Base-by-base conservation (phyloP, 2,329 filamentous ascomycete genomes). In the Botrytis paeoniae region DNA sequence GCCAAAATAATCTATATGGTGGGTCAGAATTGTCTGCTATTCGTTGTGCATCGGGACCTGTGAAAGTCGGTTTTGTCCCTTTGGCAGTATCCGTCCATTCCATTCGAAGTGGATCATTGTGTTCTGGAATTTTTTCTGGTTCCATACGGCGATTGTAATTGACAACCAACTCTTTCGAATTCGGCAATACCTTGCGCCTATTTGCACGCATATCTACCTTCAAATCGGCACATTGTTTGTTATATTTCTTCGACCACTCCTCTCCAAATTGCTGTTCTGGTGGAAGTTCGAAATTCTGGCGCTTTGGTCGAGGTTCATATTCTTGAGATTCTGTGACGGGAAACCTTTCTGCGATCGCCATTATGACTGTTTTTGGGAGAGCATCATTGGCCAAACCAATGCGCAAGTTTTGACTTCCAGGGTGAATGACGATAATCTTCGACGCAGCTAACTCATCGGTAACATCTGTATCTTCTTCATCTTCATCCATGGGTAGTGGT, bases 341-440 rank as follows among this genome's bases (percentile, higher is more conserved):
- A 78, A 92, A 92, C 80, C 91, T 93, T 48, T 92, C 91, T 35
- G 95, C 96, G 75, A 98, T 91, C 1, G 93, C 91, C 92, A 97
- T 98, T 8, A 96, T 95, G 59, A 98, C 89, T 1, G 94, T 97
- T 83, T 96, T 97, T 10, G 96, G 96, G 8, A 99, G 85, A 9
- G 95, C 95, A 83, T 99, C 96, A 79, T 93, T 97, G n/a, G 95
- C 95, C 74, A 98, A 90, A 0, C 96, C 96, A 78, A 99, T 95
- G 65, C 96, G 90, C 75, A 99, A 84, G 77, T 98, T 98, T 82
- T 98, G 95, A 80, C 95, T 98, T 43, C 96, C 96, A 3, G 95
- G 91, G 81, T 99, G 96, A 78, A 99, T 93, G 74, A 98, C 92
- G 80, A 99, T 95, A 74, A 97, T 92, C 82, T 95, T 97, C 16